These are phyloP conservation scores for Candida nonsorbophila DNA, from an alignment of 805 yeast genomes.

Conservation along the genomic window DNA sequence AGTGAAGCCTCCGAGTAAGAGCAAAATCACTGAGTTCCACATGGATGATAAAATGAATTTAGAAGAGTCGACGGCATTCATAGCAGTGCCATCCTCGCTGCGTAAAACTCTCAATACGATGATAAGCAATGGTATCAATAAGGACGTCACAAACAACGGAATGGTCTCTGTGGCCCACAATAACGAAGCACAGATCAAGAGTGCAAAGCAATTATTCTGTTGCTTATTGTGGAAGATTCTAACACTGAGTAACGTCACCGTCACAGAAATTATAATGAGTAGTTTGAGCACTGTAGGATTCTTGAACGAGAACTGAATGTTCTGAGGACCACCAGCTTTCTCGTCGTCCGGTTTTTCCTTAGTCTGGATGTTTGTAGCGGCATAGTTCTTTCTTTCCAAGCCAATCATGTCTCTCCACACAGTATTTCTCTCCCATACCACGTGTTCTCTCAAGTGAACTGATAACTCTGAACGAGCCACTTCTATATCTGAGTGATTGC, in stretches of 20 bases:
- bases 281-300: slow-evolving; percentile 40
- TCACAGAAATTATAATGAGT: slow-evolving; percentile 42
- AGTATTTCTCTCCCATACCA: slow-evolving; percentile 52
- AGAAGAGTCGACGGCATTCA: slow-evolving; percentile 39
- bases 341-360: slow-evolving; percentile 4
- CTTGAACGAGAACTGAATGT: slow-evolving; percentile 17
- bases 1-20: slow-evolving; percentile 50
- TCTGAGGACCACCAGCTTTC: slow-evolving; percentile 4
- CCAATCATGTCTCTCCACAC: slow-evolving; percentile 57
- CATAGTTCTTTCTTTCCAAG: slow-evolving; percentile 69
- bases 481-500: slow-evolving; percentile 37
- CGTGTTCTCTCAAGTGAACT: slow-evolving; percentile 50
- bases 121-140: slow-evolving; percentile 75
- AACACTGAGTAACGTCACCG: slow-evolving; percentile 29
- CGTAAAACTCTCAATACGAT: slow-evolving; percentile 68
- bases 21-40: slow-evolving; percentile 52
- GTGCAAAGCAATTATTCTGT: slow-evolving; percentile 58
- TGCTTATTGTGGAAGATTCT: slow-evolving; percentile 29
- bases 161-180: slow-evolving; percentile 96
- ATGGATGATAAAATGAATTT: slow-evolving; percentile 41
- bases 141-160: slow-evolving; percentile 85
- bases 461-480: slow-evolving; percentile 50
- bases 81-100: slow-evolving; percentile 42
- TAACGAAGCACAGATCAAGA: slow-evolving; percentile 73
- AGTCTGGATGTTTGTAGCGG: slow-evolving; percentile 39